Evolutionary conservation across 257 asterid species (phyloP).

Genomic region (Forsythia suspensa): DNA sequence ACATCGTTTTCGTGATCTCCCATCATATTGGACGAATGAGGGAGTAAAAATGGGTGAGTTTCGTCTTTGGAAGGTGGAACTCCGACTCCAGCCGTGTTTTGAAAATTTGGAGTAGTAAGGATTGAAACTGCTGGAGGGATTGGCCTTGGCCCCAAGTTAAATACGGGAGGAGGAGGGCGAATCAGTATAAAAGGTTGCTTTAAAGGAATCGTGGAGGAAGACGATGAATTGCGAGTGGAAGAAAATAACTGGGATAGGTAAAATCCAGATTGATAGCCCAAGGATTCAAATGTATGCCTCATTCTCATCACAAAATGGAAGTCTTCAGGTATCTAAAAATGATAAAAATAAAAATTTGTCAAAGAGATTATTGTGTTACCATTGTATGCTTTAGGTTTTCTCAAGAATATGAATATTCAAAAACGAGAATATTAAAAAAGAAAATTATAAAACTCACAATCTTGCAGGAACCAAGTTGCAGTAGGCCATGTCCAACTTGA

Average conservation of each 20-base stretch:
- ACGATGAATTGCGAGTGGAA: conserved; percentile 57
- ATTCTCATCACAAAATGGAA: conserved; percentile 95
- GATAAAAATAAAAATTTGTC: background rate
- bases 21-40: conserved; percentile 47
- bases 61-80: conserved; percentile 30
- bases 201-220: conserved; percentile 54
- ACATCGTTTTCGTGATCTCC: conserved; percentile 42
- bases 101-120: conserved; percentile 57
- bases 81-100: conserved; percentile 42
- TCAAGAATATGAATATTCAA: background rate
- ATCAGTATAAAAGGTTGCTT: conserved; percentile 59
- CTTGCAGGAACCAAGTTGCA: conserved; percentile 97
- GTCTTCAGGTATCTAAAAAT: conserved; percentile 84
- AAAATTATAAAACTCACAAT: conserved; percentile 59
- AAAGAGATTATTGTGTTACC: conserved; percentile 13
- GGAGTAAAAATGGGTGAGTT: too few relatives aligned
- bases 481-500: conserved; percentile 97
- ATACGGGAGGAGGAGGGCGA: conserved; percentile 60
- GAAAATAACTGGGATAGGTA: conserved; percentile 92
- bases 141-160: conserved; percentile 82
- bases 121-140: conserved; percentile 44
- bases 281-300: conserved; percentile 94
- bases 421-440: background rate
- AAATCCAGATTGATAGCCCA: conserved; percentile 92
- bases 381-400: background rate